Percentiles rank a stretch among this genome's conserved stretches.
phyloP scores from a whole-genome alignment of 2,329 filamentous ascomycete species.

The Monosporascus sp. region DNA sequence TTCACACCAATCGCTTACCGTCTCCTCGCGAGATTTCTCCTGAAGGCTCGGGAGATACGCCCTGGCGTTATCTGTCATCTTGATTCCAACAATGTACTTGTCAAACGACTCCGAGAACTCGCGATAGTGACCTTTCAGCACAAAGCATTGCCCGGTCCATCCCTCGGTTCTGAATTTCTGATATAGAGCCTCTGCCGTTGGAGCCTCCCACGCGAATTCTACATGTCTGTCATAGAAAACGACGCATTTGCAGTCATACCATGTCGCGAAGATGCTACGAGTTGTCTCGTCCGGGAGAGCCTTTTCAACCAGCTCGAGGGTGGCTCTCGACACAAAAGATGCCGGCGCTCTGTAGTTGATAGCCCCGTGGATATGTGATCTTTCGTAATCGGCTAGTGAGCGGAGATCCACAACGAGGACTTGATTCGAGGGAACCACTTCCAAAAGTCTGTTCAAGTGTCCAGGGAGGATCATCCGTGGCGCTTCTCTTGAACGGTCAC shows the following conservation, averaged over 20 bases:
- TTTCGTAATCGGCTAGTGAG: conserved; percentile 39
- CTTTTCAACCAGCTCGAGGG: conserved; percentile 46
- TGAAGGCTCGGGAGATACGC: conserved; percentile 35
- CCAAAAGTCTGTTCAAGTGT: conserved; percentile 44
- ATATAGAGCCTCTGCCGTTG: conserved; percentile 39
- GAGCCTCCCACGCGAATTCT: conserved; percentile 47
- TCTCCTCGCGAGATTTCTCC: conserved; percentile 27
- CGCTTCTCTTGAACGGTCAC: conserved; percentile 23
- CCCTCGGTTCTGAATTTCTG: conserved; percentile 40
- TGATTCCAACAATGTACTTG: conserved; percentile 41
- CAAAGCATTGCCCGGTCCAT: conserved; percentile 47
- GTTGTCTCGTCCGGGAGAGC: conserved; percentile 45
- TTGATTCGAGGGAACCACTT: conserved; percentile 42
- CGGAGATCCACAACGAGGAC: conserved; percentile 47
- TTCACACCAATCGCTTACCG: conserved; percentile 19
- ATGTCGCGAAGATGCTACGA: conserved; percentile 40
- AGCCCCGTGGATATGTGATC: conserved; percentile 46
- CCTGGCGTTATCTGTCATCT: conserved; percentile 35
- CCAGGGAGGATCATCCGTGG: conserved; percentile 46
- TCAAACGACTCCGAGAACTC: conserved; percentile 51
- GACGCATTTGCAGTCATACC: conserved; percentile 41
- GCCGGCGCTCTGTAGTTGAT: conserved; percentile 47
- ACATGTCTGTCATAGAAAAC: conserved; percentile 49
- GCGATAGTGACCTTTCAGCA: conserved; percentile 51
- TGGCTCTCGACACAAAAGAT: conserved; percentile 41